These are phyloP conservation scores for Bullera alba DNA, from an alignment of 768 basidiomycete genomes.

Conservation along the genomic window DNA sequence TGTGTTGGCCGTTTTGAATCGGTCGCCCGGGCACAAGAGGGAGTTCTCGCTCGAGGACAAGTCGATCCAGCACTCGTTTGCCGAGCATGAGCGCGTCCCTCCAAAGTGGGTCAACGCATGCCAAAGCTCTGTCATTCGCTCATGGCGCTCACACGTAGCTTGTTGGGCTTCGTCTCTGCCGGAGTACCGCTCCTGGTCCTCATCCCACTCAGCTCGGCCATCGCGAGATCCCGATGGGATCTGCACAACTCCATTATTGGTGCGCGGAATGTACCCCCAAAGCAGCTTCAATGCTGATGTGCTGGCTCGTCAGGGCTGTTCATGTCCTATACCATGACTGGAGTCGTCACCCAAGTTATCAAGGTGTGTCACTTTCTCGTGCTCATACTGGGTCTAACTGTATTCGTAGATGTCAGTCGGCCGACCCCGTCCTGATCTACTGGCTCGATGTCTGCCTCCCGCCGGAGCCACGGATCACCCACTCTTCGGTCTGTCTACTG, in stretches of 20 bases:
- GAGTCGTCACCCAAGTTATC: conserved; percentile 70
- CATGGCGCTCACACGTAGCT: conserved; percentile 18
- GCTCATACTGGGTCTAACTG: conserved; percentile 44
- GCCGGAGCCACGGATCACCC: conserved; percentile 59
- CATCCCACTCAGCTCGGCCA: conserved; percentile 61
- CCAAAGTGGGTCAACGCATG: conserved; percentile 28
- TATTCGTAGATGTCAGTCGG: conserved; percentile 51
- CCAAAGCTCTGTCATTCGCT: conserved; percentile 4
- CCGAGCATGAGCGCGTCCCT: conserved; percentile 37
- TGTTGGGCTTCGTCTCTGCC: conserved; percentile 49
- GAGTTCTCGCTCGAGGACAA: conserved; percentile 43
- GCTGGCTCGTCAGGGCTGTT: conserved; percentile 52
- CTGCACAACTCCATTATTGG: conserved; percentile 59
- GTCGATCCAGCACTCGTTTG: conserved; percentile 43
- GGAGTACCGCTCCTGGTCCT: conserved; percentile 67
- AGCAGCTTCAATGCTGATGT: neutral
- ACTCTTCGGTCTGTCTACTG: conserved; percentile 64
- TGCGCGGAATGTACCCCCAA: conserved; percentile 5
- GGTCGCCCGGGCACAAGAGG: conserved; percentile 38
- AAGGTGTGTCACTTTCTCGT: conserved; percentile 52
- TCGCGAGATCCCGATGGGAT: conserved; percentile 83
- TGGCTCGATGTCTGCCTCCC: conserved; percentile 52
- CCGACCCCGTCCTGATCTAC: conserved; percentile 42
- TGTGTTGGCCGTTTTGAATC: conserved; percentile 30
- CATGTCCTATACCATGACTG: conserved; percentile 68